Conservation (phyloP, 345 rosid species). For the Jatropha curcas region DNA sequence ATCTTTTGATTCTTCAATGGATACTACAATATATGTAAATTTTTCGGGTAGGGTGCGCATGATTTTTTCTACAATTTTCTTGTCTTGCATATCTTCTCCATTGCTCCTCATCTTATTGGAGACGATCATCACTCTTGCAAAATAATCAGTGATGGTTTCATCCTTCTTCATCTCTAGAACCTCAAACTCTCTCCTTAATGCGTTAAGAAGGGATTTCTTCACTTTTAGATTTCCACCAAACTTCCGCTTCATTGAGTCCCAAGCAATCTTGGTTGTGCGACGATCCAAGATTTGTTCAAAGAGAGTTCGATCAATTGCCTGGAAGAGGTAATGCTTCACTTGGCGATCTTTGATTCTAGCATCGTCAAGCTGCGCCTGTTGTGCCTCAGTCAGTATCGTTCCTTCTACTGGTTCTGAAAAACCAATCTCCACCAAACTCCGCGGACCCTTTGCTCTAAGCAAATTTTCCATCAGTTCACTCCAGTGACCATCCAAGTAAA, state of each 20-base stretch:
- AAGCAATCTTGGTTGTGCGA: not conserved
- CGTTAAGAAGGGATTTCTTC: too few species aligned
- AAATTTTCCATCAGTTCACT: too few species aligned
- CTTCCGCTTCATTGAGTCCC: too few species aligned
- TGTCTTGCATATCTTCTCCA: slow-evolving; percentile 14
- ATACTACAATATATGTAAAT: slow-evolving; percentile 4
- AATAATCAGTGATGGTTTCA: too few species aligned
- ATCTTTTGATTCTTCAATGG: slow-evolving; percentile 8
- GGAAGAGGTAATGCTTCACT: slow-evolving; percentile 11
- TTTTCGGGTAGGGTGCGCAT: not conserved
- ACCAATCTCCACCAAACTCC: too few species aligned
- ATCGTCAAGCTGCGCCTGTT: too few species aligned
- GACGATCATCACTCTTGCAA: slow-evolving; percentile 5
- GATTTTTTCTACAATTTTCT: slow-evolving; percentile 13
- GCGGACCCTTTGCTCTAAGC: too few species aligned
- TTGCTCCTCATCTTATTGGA: slow-evolving; percentile 16
- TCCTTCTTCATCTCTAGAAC: too few species aligned
- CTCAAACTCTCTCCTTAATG: too few species aligned
- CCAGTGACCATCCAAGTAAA: slow-evolving; percentile 1
- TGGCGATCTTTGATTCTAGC: not conserved
- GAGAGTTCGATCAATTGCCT: slow-evolving; percentile 11
- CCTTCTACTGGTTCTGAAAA: too few species aligned
- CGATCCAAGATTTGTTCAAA: slow-evolving; percentile 8
- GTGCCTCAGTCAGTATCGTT: too few species aligned
- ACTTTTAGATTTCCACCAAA: too few species aligned